Evolutionary conservation across 2,329 filamentous ascomycete genomes (phyloP).

Genomic region (Ilyonectria destructans): DNA sequence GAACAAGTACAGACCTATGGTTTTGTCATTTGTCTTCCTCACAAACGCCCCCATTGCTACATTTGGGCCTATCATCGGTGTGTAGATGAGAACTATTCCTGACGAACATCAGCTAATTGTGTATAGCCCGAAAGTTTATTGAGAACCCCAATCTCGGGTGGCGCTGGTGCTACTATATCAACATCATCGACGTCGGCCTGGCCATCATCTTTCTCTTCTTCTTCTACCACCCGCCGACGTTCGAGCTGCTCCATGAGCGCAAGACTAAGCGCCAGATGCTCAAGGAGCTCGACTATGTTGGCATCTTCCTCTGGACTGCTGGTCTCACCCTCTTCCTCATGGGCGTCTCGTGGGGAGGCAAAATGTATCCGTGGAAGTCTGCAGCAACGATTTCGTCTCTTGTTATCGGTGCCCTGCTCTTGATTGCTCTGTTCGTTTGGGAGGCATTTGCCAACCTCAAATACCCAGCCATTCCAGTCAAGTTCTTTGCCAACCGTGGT

Average conservation of each 20-base stretch:
- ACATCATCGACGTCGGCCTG: slow-evolving; percentile 56
- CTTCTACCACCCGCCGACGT: slow-evolving; percentile 61
- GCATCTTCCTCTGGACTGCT: slow-evolving; percentile 62
- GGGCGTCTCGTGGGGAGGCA: slow-evolving; percentile 63
- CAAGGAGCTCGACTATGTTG: slow-evolving; percentile 60
- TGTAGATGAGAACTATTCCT: not conserved
- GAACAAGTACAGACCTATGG: slow-evolving; percentile 59
- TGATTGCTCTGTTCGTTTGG: slow-evolving; percentile 57
- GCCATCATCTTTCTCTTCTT: slow-evolving; percentile 55
- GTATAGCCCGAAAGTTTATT: slow-evolving; percentile 54
- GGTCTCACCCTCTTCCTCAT: slow-evolving; percentile 64
- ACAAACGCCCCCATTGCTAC: slow-evolving; percentile 54
- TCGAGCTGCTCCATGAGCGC: slow-evolving; percentile 57
- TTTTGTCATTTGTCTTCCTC: slow-evolving; percentile 53
- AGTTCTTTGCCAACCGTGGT: slow-evolving; percentile 57
- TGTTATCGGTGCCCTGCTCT: slow-evolving; percentile 52
- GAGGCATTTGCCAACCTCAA: slow-evolving; percentile 55
- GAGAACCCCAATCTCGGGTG: slow-evolving; percentile 55
- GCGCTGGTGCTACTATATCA: slow-evolving; percentile 61
- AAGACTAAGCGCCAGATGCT: slow-evolving; percentile 56
- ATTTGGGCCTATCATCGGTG: slow-evolving; percentile 56
- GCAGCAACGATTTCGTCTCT: slow-evolving; percentile 58
- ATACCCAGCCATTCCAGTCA: slow-evolving; percentile 56
- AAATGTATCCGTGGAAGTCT: slow-evolving; percentile 61
- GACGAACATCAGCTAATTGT: not conserved